Evolutionary conservation across 1,284 basidiomycete genomes (phyloP), one percentile per base, ranked within the genome.

Genomic region (Neonothopanus nambi): DNA sequence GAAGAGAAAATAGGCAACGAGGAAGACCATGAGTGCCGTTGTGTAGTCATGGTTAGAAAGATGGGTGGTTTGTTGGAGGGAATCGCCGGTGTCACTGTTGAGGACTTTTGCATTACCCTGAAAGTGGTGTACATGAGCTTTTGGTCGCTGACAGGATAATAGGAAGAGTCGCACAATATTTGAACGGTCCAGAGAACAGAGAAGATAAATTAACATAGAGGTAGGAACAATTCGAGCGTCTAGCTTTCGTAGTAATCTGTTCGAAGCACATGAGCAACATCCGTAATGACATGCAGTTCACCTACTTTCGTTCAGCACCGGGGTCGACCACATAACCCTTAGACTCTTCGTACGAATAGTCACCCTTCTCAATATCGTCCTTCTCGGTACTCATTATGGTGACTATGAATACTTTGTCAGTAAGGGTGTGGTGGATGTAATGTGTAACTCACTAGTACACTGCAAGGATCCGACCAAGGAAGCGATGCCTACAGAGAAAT

Each of bases 21-120:
- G 61, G 61, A 72, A 74, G 35, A 75, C 67, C 65, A 74, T 70
- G 40, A 74, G 66, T 1, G 73, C 70, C 40, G 67, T 65, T 55
- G 59, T 65, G 60, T 72, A 74, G 53, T 73, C 65, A 28, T 65
- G 56, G 52, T 63, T 57, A 7, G 69, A 61, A 41, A 70, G 66
- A 30, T 62, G 56, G n/a, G 66, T 61, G 18, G 59, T 64, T 26
- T 70, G 66, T 20, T 67, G 57, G 48, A 74, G 64, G 38, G 67
- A 67, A 54, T 71, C 59, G 26, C 67, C 65, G 0, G 65, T 64
- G 50, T 65, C 65, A 35, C 60, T 56, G 58, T 73, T 72, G 48
- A 73, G 60, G 12, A 74, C 60, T 51, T 68, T 70, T 24, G 71
- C 71, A 42, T 73, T 73, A 2, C 71, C 71, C 69, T 66, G 45